phyloP scores from a whole-genome alignment of 768 basidiomycete genomes.

The Pleurotus ostreatus region DNA sequence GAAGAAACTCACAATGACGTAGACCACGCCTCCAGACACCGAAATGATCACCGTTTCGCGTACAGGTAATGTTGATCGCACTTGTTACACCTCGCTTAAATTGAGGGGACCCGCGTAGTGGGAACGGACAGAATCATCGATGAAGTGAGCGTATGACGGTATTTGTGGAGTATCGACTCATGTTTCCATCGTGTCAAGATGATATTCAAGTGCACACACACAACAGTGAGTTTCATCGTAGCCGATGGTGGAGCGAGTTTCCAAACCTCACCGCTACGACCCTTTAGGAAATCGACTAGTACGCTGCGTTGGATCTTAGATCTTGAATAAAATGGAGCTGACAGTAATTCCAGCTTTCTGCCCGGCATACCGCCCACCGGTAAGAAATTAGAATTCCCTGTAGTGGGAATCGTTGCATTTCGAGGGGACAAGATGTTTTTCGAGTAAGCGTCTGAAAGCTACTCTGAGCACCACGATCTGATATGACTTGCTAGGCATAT shows the following conservation, averaged over 20 bases:
- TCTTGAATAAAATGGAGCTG: not conserved
- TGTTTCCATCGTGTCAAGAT: not conserved
- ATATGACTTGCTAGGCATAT: slow-evolving; percentile 2
- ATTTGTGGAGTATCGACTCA: not conserved
- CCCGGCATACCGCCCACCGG: slow-evolving; percentile 6
- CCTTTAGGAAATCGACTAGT: slow-evolving; percentile 8
- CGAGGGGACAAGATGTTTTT: slow-evolving; percentile 8
- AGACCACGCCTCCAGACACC: slow-evolving; percentile 7
- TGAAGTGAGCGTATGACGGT: not conserved
- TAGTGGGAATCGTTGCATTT: slow-evolving; percentile 7
- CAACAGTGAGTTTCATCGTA: not conserved
- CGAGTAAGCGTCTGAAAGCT: not conserved
- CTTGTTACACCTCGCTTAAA: not conserved
- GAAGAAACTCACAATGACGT: not conserved
- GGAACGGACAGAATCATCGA: slow-evolving; percentile 7
- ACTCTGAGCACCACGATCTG: not conserved
- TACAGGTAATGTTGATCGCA: not conserved
- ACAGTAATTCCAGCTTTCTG: slow-evolving; percentile 1
- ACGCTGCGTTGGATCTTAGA: not conserved
- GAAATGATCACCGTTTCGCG: slow-evolving; percentile 6
- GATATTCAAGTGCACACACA: slow-evolving; percentile 9
- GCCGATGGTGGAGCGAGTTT: no score
- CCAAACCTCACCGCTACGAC: no score
- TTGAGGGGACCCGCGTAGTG: not conserved
- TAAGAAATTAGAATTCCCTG: slow-evolving; percentile 1